phyloP scores from a whole-genome alignment of 2,329 filamentous ascomycete species.

The Penicillium palitans region DNA sequence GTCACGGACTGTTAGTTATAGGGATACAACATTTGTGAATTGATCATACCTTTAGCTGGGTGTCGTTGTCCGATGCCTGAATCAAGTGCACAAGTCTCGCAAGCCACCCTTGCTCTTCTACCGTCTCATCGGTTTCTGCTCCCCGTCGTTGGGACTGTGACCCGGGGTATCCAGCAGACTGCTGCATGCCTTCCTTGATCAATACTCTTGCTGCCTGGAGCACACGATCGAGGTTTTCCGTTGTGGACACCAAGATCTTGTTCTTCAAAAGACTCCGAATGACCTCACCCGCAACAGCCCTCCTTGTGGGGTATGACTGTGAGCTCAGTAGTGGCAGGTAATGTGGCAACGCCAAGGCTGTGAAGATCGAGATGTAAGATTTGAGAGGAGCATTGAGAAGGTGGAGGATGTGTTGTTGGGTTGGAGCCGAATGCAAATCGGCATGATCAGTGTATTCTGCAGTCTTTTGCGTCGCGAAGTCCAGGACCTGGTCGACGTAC shows the following conservation, averaged over 20 bases:
- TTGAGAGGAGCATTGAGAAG: conserved; percentile 89
- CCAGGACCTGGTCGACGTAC: conserved; percentile 91
- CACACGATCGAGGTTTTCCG: conserved; percentile 81
- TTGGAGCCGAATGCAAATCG: conserved; percentile 84
- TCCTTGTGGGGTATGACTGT: conserved; percentile 87
- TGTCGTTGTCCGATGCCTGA: conserved; percentile 80
- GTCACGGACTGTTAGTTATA: conserved; percentile 18
- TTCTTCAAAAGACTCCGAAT: conserved; percentile 79
- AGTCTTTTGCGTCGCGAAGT: conserved; percentile 84
- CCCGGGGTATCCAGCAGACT: conserved; percentile 79
- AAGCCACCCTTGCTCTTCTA: conserved; percentile 97
- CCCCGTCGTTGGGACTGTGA: conserved; percentile 71
- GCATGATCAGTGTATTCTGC: conserved; percentile 88
- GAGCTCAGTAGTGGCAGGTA: conserved; percentile 87
- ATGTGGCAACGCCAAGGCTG: conserved; percentile 86
- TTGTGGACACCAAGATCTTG: conserved; percentile 73
- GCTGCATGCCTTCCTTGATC: conserved; percentile 87
- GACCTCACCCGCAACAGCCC: conserved; percentile 88
- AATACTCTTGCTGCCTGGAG: conserved; percentile 85
- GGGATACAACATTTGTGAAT: not conserved
- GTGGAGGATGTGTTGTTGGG: conserved; percentile 84
- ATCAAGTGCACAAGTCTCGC: conserved; percentile 89
- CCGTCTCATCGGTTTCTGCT: conserved; percentile 90
- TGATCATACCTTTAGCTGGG: conserved; percentile 70
- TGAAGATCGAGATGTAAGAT: conserved; percentile 91